Evolutionary conservation across 2,329 filamentous ascomycete species (phyloP).

Genomic region (Pestalotiopsis sp.): DNA sequence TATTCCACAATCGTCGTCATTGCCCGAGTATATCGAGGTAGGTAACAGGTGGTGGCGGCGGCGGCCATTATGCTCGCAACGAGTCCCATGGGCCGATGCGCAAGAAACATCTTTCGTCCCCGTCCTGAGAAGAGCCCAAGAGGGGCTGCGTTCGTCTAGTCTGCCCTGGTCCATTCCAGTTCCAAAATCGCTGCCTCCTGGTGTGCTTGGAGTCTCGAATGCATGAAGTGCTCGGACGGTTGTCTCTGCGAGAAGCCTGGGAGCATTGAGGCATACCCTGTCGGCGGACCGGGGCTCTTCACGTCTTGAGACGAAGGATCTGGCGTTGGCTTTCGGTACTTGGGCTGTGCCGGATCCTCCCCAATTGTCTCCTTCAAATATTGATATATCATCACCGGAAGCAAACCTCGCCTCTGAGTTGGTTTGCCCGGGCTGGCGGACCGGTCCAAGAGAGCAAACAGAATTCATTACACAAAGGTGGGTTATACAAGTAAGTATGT

Average conservation of each 20-base stretch:
- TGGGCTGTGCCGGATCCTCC: not conserved
- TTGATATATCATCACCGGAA: not conserved
- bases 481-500: not conserved
- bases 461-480: not conserved
- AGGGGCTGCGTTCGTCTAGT: slow-evolving; percentile 5
- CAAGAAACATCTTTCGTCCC: slow-evolving; percentile 1
- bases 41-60: not conserved
- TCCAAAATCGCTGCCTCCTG: not conserved
- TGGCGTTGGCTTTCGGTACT: not conserved
- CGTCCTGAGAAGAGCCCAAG: not conserved
- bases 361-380: not conserved
- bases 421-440: not conserved
- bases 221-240: slow-evolving; percentile 13
- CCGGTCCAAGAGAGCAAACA: not conserved
- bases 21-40: not conserved
- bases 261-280: not conserved
- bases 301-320: slow-evolving; percentile 5
- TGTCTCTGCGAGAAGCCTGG: not conserved
- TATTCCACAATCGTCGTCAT: not conserved
- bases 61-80: not conserved
- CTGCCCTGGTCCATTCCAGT: not conserved
- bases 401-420: not conserved
- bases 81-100: not conserved
- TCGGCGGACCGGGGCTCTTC: not conserved
- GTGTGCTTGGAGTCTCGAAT: slow-evolving; percentile 2